These are phyloP conservation scores for Leptographium radiaticola DNA, from an alignment of 2,329 filamentous ascomycete genomes.

Conservation along the genomic window DNA sequence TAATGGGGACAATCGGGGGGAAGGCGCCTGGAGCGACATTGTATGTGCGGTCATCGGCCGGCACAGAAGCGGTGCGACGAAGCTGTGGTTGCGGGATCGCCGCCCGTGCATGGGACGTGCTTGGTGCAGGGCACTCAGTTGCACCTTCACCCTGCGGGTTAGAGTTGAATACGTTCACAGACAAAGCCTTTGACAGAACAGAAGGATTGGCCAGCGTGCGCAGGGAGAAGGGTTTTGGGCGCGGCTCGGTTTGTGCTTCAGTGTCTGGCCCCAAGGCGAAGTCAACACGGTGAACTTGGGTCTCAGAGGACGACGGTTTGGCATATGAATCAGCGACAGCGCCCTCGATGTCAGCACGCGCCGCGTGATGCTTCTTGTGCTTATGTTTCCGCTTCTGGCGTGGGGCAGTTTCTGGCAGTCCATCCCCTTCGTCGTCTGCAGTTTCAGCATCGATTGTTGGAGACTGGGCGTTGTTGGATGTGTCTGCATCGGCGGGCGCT, in stretches of 20 bases:
- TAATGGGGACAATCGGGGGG: constrained; percentile 19
- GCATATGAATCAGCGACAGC: not conserved
- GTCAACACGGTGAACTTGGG: constrained; percentile 26
- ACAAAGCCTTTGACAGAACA: constrained; percentile 37
- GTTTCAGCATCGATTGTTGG: not conserved
- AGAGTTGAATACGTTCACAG: constrained; percentile 42
- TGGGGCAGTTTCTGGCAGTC: constrained; percentile 1
- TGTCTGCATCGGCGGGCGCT: not conserved
- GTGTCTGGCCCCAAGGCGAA: constrained; percentile 24
- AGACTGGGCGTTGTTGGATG: not conserved
- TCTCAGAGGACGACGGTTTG: not conserved
- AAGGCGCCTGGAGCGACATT: constrained; percentile 12
- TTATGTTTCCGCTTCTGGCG: constrained; percentile 22
- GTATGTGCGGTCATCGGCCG: constrained; percentile 16
- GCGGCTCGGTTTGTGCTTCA: constrained; percentile 21
- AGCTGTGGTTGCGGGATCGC: constrained; percentile 7
- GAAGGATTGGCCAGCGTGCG: constrained; percentile 30
- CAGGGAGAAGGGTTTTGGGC: constrained; percentile 20
- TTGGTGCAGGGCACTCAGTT: not conserved
- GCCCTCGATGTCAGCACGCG: not conserved
- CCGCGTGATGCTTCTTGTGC: constrained; percentile 15
- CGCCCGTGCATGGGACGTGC: not conserved
- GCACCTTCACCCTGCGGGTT: constrained; percentile 7
- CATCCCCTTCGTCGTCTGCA: constrained; percentile 13
- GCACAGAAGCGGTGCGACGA: constrained; percentile 44